phyloP scores from a whole-genome alignment of 352 stramenopile species.

The Phytophthora colocasiae region DNA sequence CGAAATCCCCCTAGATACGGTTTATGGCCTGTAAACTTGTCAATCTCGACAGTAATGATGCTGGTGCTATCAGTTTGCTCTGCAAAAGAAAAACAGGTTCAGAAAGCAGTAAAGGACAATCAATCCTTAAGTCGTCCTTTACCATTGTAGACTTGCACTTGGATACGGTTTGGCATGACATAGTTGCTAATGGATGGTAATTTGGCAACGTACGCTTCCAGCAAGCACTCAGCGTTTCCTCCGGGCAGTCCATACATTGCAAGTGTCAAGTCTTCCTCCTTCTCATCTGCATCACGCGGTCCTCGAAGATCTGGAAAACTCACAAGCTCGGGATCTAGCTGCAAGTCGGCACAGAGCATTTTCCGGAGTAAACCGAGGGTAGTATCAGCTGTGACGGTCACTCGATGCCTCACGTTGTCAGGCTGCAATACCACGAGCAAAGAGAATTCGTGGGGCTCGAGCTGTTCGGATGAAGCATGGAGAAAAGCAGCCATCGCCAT shows the following conservation, averaged over 20 bases:
- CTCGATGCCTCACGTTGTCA: constrained; percentile 75
- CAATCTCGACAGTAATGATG: constrained; percentile 76
- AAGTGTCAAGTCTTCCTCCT: constrained; percentile 48
- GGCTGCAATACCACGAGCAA: constrained; percentile 78
- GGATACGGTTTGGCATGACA: constrained; percentile 84
- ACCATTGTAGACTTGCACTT: constrained; percentile 80
- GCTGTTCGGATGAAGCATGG: constrained; percentile 27
- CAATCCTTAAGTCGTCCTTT: background rate
- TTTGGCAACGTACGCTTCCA: constrained; percentile 62
- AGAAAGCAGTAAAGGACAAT: background rate
- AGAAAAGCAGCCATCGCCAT: constrained; percentile 46
- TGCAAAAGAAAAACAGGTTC: constrained; percentile 10
- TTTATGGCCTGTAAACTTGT: constrained; percentile 83
- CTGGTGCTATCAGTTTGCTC: constrained; percentile 51
- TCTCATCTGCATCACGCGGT: constrained; percentile 31
- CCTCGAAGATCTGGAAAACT: constrained; percentile 65
- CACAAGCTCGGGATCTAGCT: constrained; percentile 62
- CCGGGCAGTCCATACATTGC: constrained; percentile 44
- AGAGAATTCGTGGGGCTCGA: constrained; percentile 47
- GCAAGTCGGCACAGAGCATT: constrained; percentile 65
- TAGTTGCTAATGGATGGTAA: constrained; percentile 66
- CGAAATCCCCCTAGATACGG: constrained; percentile 90
- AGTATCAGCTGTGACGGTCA: constrained; percentile 57
- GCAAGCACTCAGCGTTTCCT: constrained; percentile 39
- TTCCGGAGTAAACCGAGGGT: constrained; percentile 63